A percentile compares a stretch with the other conserved stretches of the same genome.
Evolutionary conservation across 1,284 basidiomycete species (phyloP).

Genomic region (Leucoagaricus sp.): DNA sequence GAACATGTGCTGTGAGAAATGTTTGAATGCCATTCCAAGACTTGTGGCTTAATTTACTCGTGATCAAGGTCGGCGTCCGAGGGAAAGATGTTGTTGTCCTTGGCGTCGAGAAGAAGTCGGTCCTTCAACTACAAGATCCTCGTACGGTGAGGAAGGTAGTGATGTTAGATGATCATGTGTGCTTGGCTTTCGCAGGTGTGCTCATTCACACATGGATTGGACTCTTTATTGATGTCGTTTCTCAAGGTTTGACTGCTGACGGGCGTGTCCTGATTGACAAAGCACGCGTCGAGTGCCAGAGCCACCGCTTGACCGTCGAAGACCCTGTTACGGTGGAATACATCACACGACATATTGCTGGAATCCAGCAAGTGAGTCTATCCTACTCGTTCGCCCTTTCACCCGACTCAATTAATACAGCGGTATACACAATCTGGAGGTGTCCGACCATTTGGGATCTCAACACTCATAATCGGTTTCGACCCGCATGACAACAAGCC

Average conservation of each 20-base stretch:
- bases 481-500: slow-evolving; percentile 91
- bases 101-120: slow-evolving; percentile 98
- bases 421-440: slow-evolving; percentile 99
- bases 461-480: slow-evolving; percentile 96
- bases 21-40: background rate
- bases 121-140: slow-evolving; percentile 97
- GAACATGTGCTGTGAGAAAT: slow-evolving; percentile 90
- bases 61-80: slow-evolving; percentile 85
- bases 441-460: slow-evolving; percentile 97
- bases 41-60: slow-evolving; percentile 3
- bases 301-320: slow-evolving; percentile 95
- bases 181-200: slow-evolving; percentile 95
- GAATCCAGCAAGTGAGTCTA: slow-evolving; percentile 87
- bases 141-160: slow-evolving; percentile 97
- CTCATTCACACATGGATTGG: background rate
- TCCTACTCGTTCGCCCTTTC: background rate
- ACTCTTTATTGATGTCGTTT: slow-evolving; percentile 3
- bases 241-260: slow-evolving; percentile 91
- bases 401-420: slow-evolving; percentile 38
- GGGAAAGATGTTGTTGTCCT: slow-evolving; percentile 95
- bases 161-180: slow-evolving; percentile 98
- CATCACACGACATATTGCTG: slow-evolving; percentile 96
- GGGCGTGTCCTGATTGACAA: slow-evolving; percentile 98
- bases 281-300: slow-evolving; percentile 97
- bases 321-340: slow-evolving; percentile 99